Percentiles rank a stretch among this genome's conserved stretches.
Evolutionary conservation across 2,329 filamentous ascomycete genomes (phyloP).

Genomic region (Periconia digitata): DNA sequence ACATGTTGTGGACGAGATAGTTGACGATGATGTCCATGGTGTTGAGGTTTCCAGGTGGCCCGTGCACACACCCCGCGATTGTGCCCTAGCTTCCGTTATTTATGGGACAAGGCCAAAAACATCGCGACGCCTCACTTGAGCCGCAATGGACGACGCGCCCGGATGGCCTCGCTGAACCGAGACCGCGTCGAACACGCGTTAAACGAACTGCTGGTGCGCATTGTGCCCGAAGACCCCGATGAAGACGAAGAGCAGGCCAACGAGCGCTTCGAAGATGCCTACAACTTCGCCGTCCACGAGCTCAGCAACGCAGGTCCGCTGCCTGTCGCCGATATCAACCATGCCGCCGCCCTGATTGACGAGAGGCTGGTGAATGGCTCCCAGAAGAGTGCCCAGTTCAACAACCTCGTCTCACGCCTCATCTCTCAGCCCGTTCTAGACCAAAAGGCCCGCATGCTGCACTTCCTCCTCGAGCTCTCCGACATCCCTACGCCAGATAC

Average conservation of each 20-base stretch:
- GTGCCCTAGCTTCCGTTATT: not conserved
- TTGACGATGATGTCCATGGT: not conserved
- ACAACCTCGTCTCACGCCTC: constrained; percentile 86
- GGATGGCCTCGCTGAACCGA: constrained; percentile 37
- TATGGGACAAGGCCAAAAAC: constrained; percentile 5
- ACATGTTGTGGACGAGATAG: not conserved
- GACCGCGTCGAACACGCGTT: constrained; percentile 77
- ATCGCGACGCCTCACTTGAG: no score
- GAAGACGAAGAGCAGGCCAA: constrained; percentile 70
- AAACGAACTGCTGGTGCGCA: constrained; percentile 73
- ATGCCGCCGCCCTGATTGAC: constrained; percentile 91
- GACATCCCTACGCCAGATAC: constrained; percentile 50
- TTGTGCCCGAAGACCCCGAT: constrained; percentile 66
- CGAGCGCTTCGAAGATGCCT: constrained; percentile 66
- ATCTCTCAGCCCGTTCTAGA: constrained; percentile 88
- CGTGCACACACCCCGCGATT: constrained; percentile 8
- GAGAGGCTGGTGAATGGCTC: constrained; percentile 72
- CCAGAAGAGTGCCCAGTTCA: constrained; percentile 74
- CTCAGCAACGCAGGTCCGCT: constrained; percentile 51
- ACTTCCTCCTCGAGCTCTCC: constrained; percentile 81
- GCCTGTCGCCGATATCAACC: constrained; percentile 74
- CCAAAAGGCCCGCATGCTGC: constrained; percentile 96
- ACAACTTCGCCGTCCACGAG: constrained; percentile 53
- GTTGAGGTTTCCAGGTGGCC: not conserved
- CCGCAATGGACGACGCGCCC: constrained; percentile 23